Evolutionary conservation across 2,329 filamentous ascomycete species (phyloP).

Genomic region (Calonectria naviculata): DNA sequence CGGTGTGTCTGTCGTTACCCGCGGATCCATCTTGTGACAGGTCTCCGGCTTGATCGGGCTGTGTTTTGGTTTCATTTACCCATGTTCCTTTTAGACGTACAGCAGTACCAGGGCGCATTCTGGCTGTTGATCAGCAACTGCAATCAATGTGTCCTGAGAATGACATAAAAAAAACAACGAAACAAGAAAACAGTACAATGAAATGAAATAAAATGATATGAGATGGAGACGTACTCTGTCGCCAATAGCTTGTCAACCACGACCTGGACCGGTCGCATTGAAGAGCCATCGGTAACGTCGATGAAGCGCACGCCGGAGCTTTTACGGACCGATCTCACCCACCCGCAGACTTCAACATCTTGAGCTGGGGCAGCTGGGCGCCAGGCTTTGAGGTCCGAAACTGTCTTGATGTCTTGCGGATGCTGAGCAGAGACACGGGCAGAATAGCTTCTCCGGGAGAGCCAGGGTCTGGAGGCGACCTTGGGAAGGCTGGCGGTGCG

Average conservation of each 20-base stretch:
- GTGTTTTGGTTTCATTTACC: conserved; percentile 52
- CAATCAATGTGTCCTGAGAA: background rate
- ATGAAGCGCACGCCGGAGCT: conserved; percentile 89
- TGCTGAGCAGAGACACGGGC: conserved; percentile 42
- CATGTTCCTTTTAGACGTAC: conserved; percentile 83
- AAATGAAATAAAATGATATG: background rate
- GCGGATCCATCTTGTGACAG: conserved; percentile 10
- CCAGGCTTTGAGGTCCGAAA: conserved; percentile 68
- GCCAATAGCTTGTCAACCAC: conserved; percentile 79
- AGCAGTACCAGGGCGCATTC: conserved; percentile 84
- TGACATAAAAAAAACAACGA: background rate
- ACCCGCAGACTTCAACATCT: conserved; percentile 76
- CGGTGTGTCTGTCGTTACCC: background rate
- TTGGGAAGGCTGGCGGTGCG: conserved; percentile 25
- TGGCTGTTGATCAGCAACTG: conserved; percentile 53
- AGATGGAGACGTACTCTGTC: conserved; percentile 69
- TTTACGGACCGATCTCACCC: conserved; percentile 84
- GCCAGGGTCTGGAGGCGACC: conserved; percentile 9
- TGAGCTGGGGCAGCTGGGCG: conserved; percentile 54
- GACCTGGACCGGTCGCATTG: conserved; percentile 81
- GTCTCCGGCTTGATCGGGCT: conserved; percentile 1
- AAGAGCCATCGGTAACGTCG: conserved; percentile 88
- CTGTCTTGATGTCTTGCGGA: conserved; percentile 51
- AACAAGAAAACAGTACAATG: background rate
- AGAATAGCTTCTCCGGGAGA: conserved; percentile 44